phyloP scores from a whole-genome alignment of 257 asterid species.

The Nicotiana noctiflora region DNA sequence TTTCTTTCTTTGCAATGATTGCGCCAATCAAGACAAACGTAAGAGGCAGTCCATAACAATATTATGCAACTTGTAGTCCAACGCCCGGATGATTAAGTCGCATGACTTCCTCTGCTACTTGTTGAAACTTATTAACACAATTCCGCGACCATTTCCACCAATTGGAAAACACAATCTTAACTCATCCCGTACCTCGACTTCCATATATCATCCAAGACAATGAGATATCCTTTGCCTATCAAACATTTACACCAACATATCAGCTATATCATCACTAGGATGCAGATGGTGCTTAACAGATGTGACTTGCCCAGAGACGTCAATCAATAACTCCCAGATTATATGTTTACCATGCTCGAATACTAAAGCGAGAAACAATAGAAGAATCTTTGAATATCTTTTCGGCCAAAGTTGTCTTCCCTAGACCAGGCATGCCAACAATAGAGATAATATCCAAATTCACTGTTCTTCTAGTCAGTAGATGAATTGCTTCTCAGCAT shows the following conservation, averaged over 20 bases:
- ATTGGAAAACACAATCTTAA: neutral
- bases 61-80: neutral
- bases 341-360: neutral
- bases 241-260: neutral
- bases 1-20: neutral
- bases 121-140: neutral
- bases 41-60: neutral
- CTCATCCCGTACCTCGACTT: neutral
- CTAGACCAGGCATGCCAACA: neutral
- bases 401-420: slow-evolving; percentile 3
- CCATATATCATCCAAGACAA: neutral
- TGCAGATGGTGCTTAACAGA: too few species aligned
- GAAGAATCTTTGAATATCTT: neutral
- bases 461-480: neutral
- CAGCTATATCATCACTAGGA: neutral
- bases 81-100: neutral
- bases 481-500: neutral
- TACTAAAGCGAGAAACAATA: neutral
- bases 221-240: neutral
- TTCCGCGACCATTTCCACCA: slow-evolving; percentile 1
- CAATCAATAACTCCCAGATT: neutral
- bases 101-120: neutral
- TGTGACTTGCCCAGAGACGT: neutral
- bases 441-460: neutral
- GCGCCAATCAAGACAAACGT: neutral